Evolutionary conservation across 2,329 filamentous ascomycete genomes (phyloP).

Genomic region (Fusarium sp.): DNA sequence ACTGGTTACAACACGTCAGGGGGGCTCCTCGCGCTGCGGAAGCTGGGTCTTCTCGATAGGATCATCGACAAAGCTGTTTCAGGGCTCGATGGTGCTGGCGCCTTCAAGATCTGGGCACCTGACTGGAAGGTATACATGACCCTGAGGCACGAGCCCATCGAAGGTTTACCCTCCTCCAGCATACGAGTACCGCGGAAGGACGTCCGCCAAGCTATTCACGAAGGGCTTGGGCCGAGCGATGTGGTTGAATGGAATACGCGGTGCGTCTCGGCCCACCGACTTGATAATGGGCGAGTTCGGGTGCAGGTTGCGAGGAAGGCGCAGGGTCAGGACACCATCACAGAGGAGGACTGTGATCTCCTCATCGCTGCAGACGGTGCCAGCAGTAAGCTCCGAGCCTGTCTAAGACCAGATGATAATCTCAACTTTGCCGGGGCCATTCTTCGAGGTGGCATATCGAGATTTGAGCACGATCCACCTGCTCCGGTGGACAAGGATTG

Average conservation of each 20-base stretch:
- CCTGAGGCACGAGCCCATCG: slow-evolving; percentile 46
- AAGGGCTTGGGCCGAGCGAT: slow-evolving; percentile 34
- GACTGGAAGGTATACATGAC: slow-evolving; percentile 52
- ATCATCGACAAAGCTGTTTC: slow-evolving; percentile 48
- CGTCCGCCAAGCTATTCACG: slow-evolving; percentile 50
- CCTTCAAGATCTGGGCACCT: slow-evolving; percentile 56
- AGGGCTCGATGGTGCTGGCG: slow-evolving; percentile 45
- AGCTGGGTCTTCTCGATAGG: slow-evolving; percentile 53
- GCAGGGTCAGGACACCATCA: background rate
- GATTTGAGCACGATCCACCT: slow-evolving; percentile 51
- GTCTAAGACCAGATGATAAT: slow-evolving; percentile 53
- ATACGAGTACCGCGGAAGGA: slow-evolving; percentile 54
- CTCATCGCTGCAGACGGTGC: slow-evolving; percentile 61
- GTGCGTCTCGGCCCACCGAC: slow-evolving; percentile 41
- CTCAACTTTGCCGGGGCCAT: slow-evolving; percentile 56
- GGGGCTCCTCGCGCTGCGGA: slow-evolving; percentile 53
- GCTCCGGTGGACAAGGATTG: slow-evolving; percentile 52
- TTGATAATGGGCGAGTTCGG: slow-evolving; percentile 39
- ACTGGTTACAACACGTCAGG: slow-evolving; percentile 49
- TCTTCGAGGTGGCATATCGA: slow-evolving; percentile 53
- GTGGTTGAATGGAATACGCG: slow-evolving; percentile 43
- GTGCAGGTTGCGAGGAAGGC: slow-evolving; percentile 32
- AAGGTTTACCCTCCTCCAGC: slow-evolving; percentile 50
- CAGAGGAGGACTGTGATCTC: slow-evolving; percentile 52
- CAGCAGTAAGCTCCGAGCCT: slow-evolving; percentile 54